Evolutionary conservation across 2,329 filamentous ascomycete genomes (phyloP), one percentile per base, ranked within the genome.

Genomic region (Trichoderma guizhouense): DNA sequence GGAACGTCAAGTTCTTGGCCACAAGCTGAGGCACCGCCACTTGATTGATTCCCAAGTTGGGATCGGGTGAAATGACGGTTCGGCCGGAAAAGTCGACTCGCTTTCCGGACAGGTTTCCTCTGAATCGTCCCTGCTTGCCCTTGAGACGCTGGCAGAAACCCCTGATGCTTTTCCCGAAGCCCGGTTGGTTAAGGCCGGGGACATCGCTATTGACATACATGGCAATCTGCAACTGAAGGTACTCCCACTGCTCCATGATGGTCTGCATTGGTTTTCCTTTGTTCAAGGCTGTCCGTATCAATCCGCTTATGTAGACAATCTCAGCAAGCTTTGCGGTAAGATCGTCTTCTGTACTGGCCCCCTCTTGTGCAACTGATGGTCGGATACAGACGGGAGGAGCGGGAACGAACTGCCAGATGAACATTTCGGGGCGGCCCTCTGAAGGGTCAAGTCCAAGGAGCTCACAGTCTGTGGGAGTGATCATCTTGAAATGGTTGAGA

Each of bases 171-270:
- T 97, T 98, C 72, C 94, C 93, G 73, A 94, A 92, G 9, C 94
- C 93, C 14, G 91, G 91, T 77, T 97, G 94, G 76, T 95, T 91
- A n/a, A 99, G 87, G 32, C 95, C 95, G 0, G 96, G 96, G 3
- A 97, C 91, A 77, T 98, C 95, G 74, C 95, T 97, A 84, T 99
- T 98, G 81, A 99, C 95, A 80, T 99, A 98, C 87, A 98, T 94
- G 73, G 95, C 96, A 73, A 98, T 93, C 78, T 98, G 95, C 9
- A 97, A 87, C 79, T 98, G 95, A 73, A 99, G 85, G 78, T 95
- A 98, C 79, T 99, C 96, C 96, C 96, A 99, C 77, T 97, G 94
- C 80, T 99, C 96, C 91, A 98, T 97, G 71, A 98, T 93, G 1
- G 93, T 97, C 75, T 92, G 89, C 2, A 99, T 88, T 0, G 94